phyloP scores from a whole-genome alignment of 164 flowering plant genomes.

The Stephania cephalantha region DNA sequence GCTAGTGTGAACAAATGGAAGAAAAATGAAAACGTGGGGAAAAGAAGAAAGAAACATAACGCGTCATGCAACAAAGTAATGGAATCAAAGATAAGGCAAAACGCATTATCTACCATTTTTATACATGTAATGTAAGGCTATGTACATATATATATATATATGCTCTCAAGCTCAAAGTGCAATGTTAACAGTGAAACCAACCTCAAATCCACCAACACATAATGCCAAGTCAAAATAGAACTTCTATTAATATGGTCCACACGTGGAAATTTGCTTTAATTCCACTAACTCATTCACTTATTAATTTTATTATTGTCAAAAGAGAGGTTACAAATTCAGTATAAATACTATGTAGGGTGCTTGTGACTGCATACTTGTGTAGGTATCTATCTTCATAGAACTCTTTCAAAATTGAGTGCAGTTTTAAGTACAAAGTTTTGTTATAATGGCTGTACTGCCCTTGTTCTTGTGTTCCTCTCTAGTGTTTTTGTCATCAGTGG shows the following conservation, averaged over 20 bases:
- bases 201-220: conserved; percentile 1
- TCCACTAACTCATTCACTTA: conserved; percentile 5
- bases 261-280: background rate
- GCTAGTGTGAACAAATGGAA: conserved; percentile 7
- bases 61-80: conserved; percentile 15
- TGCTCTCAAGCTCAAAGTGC: background rate
- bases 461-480: conserved; percentile 16
- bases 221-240: conserved; percentile 11
- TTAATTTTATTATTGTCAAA: background rate
- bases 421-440: no score
- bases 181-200: conserved; percentile 5
- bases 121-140: no score
- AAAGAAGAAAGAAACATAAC: conserved; percentile 1
- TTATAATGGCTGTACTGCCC: conserved; percentile 16
- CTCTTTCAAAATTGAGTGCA: no score
- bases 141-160: background rate
- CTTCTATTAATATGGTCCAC: conserved; percentile 8
- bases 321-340: background rate
- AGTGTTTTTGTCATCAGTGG: conserved; percentile 14
- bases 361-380: background rate
- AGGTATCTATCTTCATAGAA: background rate
- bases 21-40: background rate
- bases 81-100: conserved; percentile 1
- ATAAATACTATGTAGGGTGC: conserved; percentile 5
- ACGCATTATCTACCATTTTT: background rate